phyloP scores from a whole-genome alignment of 495 filamentous ascomycete species.

The Neurospora discreta region DNA sequence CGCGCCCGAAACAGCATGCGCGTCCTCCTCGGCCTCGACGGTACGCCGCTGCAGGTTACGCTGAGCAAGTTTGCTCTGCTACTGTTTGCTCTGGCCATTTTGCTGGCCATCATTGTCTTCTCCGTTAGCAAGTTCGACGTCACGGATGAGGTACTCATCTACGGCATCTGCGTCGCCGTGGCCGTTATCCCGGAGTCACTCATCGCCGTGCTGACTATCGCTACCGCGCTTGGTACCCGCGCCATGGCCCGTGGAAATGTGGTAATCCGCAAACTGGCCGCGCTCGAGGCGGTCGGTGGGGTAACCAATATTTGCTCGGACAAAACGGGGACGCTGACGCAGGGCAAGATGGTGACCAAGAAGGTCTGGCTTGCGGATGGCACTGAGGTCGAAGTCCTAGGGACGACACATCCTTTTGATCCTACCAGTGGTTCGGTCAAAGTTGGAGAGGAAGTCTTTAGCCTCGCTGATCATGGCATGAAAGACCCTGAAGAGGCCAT shows the following conservation, averaged over 20 bases:
- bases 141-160: slow-evolving; percentile 64
- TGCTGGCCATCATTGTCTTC: slow-evolving; percentile 71
- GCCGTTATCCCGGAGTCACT: slow-evolving; percentile 62
- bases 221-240: slow-evolving; percentile 65
- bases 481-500: neutral
- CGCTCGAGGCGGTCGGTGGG: slow-evolving; percentile 72
- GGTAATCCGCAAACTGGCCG: slow-evolving; percentile 60
- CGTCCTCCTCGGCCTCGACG: slow-evolving; percentile 50
- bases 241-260: slow-evolving; percentile 68
- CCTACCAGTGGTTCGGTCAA: slow-evolving; percentile 17
- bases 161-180: slow-evolving; percentile 63
- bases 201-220: slow-evolving; percentile 60
- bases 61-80: slow-evolving; percentile 63
- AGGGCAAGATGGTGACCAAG: slow-evolving; percentile 62
- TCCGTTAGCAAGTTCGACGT: slow-evolving; percentile 61
- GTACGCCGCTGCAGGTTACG: slow-evolving; percentile 70
- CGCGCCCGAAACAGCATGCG: slow-evolving; percentile 9
- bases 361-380: slow-evolving; percentile 65
- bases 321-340: slow-evolving; percentile 76
- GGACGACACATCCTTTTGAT: slow-evolving; percentile 41
- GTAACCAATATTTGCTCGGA: slow-evolving; percentile 85
- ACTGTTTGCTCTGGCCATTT: slow-evolving; percentile 61
- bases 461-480: neutral
- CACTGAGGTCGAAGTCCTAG: slow-evolving; percentile 42
- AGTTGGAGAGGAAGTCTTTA: slow-evolving; percentile 5